Evolutionary conservation across 768 basidiomycete species (phyloP), one percentile per base, ranked within the genome.

Genomic region (Ramaria rubella): DNA sequence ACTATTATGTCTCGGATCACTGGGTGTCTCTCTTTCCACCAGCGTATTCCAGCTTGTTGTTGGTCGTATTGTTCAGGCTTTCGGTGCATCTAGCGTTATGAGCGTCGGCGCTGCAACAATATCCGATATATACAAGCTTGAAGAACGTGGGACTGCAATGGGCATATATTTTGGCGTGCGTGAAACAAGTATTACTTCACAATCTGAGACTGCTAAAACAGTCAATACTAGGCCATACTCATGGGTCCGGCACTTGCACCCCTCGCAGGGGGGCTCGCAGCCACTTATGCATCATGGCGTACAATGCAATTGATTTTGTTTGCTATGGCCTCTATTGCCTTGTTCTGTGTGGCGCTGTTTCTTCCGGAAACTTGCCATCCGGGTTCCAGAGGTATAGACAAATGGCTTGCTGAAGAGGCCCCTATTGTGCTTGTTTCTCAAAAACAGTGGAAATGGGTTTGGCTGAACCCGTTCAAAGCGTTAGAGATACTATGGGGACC

Each of bases 331-430:
- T 34, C 78, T 0, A 14, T 75, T 0, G 69, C 72, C 1, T 71
- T 80, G 33, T 5, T 76, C 6, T 58, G 70, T 4, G 71, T 86
- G 29, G 49, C 65, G 1, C 40, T 76, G 3, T 75, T 74, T 50
- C 75, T 86, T n/a, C 86, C 86, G 0, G 87, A 88, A 62, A 88
- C 86, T 2, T 79, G 77, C 49, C 81, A 84, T 62, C 85, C 86
- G 1, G 77, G 81, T 6, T 63, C 75, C 0, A 70, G 77, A 33
- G 80, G 82, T 0, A 71, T 84, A 1, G 83, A 84, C 52, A 79
- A 80, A 58, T 38, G 58, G 6, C 38, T 38, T 26, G 62, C 48
- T 6, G 53, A 33, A 11, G 43, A 43, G 15, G 23, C 53, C 3
- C 8, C 49, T n/a, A 48, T 9, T 2, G 60, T 58, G 4, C 55